Evolutionary conservation across 164 flowering plant genomes (phyloP).

Genomic region (Tetrastigma voinierianum): DNA sequence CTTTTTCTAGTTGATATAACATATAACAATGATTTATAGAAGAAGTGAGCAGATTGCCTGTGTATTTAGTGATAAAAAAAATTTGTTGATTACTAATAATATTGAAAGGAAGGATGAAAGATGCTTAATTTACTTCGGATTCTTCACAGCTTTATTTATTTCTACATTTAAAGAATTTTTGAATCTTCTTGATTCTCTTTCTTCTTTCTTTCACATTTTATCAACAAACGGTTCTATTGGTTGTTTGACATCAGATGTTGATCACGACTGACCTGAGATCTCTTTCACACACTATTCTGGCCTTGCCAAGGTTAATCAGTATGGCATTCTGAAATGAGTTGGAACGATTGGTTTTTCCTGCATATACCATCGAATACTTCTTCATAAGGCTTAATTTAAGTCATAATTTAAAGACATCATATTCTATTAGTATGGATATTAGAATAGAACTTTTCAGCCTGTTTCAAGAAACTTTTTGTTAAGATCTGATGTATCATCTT

Average conservation of each 20-base stretch:
- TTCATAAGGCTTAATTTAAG: constrained; percentile 78
- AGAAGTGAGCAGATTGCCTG: no score
- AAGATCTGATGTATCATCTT: constrained; percentile 15
- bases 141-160: no score
- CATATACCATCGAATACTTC: constrained; percentile 44
- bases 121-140: no score
- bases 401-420: no score
- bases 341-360: constrained; percentile 45
- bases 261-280: constrained; percentile 3
- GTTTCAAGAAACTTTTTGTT: background rate
- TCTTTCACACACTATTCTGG: constrained; percentile 12
- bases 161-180: no score
- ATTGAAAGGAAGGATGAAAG: no score
- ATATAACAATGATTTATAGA: no score
- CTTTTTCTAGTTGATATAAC: no score
- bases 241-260: constrained; percentile 12
- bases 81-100: no score
- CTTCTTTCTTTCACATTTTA: background rate
- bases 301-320: constrained; percentile 24
- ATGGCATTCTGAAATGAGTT: constrained; percentile 38
- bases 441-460: background rate
- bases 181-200: no score
- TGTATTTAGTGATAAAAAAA: no score
- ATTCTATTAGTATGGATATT: background rate
- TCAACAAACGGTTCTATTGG: constrained; percentile 9